phyloP scores from a whole-genome alignment of 371 early-diverging fungal genomes.

The Zancudomyces culisetae region DNA sequence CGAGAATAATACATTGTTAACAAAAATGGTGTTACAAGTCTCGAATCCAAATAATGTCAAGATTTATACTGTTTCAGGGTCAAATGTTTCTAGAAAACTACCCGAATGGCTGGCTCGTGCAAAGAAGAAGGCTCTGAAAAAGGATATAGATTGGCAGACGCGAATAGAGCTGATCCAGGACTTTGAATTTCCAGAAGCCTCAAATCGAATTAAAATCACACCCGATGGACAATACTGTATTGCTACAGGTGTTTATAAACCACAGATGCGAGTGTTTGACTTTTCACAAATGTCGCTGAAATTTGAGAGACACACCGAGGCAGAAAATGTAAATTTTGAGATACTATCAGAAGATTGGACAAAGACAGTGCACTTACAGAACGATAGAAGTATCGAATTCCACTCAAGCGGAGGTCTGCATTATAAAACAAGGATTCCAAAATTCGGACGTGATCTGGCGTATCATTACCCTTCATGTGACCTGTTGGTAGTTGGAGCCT shows the following conservation, averaged over 20 bases:
- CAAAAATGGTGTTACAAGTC: conserved; percentile 51
- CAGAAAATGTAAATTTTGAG: conserved; percentile 82
- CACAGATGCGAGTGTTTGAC: conserved; percentile 91
- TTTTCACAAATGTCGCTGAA: conserved; percentile 85
- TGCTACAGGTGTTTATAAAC: conserved; percentile 96
- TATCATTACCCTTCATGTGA: conserved; percentile 89
- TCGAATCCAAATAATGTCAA: conserved; percentile 71
- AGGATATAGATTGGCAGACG: conserved; percentile 71
- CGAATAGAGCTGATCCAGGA: conserved; percentile 90
- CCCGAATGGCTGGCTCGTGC: conserved; percentile 87
- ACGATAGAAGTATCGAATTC: conserved; percentile 89
- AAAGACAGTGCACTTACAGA: conserved; percentile 81
- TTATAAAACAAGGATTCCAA: conserved; percentile 87
- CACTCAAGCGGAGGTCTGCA: conserved; percentile 93
- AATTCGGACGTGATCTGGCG: conserved; percentile 80
- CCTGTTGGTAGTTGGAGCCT: conserved; percentile 64
- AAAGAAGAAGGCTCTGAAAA: conserved; percentile 63
- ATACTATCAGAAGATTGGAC: conserved; percentile 95
- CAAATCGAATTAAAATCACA: conserved; percentile 62
- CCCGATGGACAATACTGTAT: conserved; percentile 71
- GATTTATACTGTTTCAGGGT: conserved; percentile 81
- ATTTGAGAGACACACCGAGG: conserved; percentile 91
- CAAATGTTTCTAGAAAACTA: conserved; percentile 50
- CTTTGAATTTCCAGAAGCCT: conserved; percentile 96
- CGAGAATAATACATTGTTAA: too few relatives aligned